Base-by-base conservation (phyloP, 257 asterid species). In the Fraxinus americana region DNA sequence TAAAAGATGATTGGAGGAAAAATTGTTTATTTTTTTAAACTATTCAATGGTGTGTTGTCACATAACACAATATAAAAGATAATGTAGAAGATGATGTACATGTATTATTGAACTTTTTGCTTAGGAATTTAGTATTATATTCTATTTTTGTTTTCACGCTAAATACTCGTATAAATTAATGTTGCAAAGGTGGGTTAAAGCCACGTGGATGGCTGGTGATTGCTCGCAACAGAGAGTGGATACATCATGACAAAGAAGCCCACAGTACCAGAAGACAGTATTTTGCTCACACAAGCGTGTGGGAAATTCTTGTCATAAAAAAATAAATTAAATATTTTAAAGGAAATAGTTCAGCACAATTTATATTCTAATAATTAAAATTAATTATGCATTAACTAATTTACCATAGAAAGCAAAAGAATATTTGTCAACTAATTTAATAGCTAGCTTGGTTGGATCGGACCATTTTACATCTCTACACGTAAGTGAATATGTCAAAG, bases 151-250 rank as follows among this genome's bases (percentile, higher is more conserved):
- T 45, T 45, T 45, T 45, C 19, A 74, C 79, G 80, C 77, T 43
- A 21, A 21, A 67, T 25, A 30, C 70, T 80, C 34, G 48, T 32
- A 73, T 4, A 36, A 57, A 82, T 83, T 84, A 83, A 83, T 57
- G 70, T 61, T 76, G 70, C 52, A 72, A 59, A 3, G 79, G 87
- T 79, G 77, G 45, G 30, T 35, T 21, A 48, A 2, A 25, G 25
- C 30, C 75, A 63, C 75, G 79, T 79, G 79, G 86, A 69, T 41
- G 84, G 80, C 77, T 19, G 66, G 59, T 23, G 25, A 67, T 67
- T 78, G 66, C 41, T 74, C 78, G 35, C 70, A 43, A 3, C 7
- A n/a, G 29, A 6, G 50, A 41, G 50, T 41, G 50, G 16, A 41
- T 41, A 41, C 50, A 41, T 41, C 16, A 11, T 3, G 50, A 2